Base-by-base conservation (phyloP, 345 rosid genomes). In the Salix suchowensis region DNA sequence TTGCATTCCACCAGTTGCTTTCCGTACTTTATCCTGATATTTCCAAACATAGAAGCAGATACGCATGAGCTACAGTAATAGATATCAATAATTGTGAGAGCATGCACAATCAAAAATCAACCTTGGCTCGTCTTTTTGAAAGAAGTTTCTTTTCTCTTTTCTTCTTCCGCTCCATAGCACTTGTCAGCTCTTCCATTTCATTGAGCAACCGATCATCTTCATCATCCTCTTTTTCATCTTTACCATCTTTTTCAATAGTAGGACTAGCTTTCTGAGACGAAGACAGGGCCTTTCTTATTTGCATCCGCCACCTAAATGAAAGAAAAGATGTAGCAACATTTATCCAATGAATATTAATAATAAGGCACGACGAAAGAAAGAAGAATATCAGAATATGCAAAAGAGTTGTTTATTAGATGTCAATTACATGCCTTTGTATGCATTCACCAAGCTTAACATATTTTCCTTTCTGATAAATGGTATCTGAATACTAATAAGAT, bases 161-260 rank as follows among this genome's bases (percentile, higher is more conserved):
- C 91, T 92, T 96, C 88, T 85, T 92, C 70, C 81, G 88, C 37
- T 92, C 98, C 85, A 82, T 86, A 73, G 94, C 89, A 85, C 84
- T 76, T 18, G 90, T 87, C 78, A 96, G 77, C 82, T 96, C 97
- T 77, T 93, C 99, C 94, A 96, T 89, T 86, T 96, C 99, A 84
- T 92, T 90, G 55, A 96, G 94, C 68, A 92, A 81, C 79, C 76
- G 93, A 83, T 93, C 97, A 82, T 96, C 98, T 46, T 86, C 95
- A 74, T 91, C 91, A 80, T 85, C 90, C 69, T 86, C 87, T 54
- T 76, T 84, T 54, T 89, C 88, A 50, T 79, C 85, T 34, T 70
- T 86, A 14, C 67, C 87, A 19, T 82, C 87, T 66, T 79, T 77
- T 21, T 79, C 82, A 72, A 77, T 75, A 60, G 82, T 44, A 60